Evolutionary conservation across 176 grass and related monocot species (phyloP).

Genomic region (Olyra latifolia): DNA sequence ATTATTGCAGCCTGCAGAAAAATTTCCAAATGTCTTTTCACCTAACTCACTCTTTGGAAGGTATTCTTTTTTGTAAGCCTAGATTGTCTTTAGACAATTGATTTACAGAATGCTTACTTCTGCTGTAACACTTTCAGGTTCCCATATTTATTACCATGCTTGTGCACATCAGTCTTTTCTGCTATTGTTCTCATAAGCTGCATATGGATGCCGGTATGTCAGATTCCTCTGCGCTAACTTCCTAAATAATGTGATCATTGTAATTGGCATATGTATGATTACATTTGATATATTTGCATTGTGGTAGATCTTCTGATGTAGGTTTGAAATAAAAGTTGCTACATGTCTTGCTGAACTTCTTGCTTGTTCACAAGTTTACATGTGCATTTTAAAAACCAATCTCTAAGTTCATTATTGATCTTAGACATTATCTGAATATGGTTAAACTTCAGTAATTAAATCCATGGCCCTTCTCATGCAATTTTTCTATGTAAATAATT

Average conservation of each 20-base stretch:
- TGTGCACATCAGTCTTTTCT: constrained; percentile 71
- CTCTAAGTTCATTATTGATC: background rate
- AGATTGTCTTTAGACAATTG: constrained; percentile 6
- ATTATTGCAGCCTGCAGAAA: constrained; percentile 73
- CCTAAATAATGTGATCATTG: background rate
- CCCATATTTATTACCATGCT: constrained; percentile 88
- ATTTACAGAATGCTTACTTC: constrained; percentile 20
- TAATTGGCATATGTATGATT: constrained; percentile 7
- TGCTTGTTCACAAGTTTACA: background rate
- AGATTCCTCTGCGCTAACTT: background rate
- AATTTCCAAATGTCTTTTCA: constrained; percentile 76
- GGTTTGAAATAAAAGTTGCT: background rate
- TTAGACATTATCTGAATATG: background rate
- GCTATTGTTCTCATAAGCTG: constrained; percentile 68
- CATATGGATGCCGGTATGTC: constrained; percentile 90
- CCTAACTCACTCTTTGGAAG: constrained; percentile 67
- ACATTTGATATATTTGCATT: background rate
- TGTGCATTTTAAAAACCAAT: too few species aligned
- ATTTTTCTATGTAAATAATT: background rate
- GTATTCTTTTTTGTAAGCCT: constrained; percentile 33
- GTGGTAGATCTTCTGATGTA: background rate
- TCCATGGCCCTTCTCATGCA: background rate
- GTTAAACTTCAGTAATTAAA: background rate
- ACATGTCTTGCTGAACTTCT: background rate
- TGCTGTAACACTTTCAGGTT: constrained; percentile 48